These are phyloP conservation scores for Corymbia citriodora DNA, from an alignment of 441 rosid species.

Conservation along the genomic window DNA sequence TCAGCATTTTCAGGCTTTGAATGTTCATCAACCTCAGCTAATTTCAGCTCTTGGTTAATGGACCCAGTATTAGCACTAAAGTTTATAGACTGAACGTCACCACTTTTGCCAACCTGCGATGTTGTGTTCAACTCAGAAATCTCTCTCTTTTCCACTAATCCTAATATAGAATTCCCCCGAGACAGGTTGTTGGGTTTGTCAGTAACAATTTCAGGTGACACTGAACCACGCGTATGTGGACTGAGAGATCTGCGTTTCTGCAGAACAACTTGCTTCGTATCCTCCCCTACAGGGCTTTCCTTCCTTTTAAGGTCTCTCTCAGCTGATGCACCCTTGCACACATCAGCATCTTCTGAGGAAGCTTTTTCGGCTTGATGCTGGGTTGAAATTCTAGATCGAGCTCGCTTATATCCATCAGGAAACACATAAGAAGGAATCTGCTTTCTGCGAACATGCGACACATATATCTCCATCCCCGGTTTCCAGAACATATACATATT, in stretches of 20 bases:
- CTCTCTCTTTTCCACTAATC: slow-evolving; percentile 1
- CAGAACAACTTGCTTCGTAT: slow-evolving; percentile 34
- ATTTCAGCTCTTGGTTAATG: background rate
- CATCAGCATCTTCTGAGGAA: slow-evolving; percentile 37
- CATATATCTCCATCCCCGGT: slow-evolving; percentile 65
- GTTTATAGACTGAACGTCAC: background rate
- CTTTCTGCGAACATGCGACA: slow-evolving; percentile 58
- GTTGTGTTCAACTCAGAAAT: background rate
- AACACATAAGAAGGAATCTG: slow-evolving; percentile 54
- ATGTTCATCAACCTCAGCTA: background rate
- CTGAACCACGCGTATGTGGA: slow-evolving; percentile 34
- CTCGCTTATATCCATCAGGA: slow-evolving; percentile 63
- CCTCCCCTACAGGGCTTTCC: slow-evolving; percentile 33
- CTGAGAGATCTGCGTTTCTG: slow-evolving; percentile 52
- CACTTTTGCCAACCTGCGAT: background rate
- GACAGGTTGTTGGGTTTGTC: slow-evolving; percentile 25
- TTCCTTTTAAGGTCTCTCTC: slow-evolving; percentile 60
- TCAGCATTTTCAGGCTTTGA: slow-evolving; percentile 5
- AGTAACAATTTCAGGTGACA: slow-evolving; percentile 47
- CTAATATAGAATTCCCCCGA: slow-evolving; percentile 6
- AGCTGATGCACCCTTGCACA: slow-evolving; percentile 30
- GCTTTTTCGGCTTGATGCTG: slow-evolving; percentile 32
- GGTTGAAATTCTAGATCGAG: slow-evolving; percentile 47
- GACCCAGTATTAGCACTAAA: background rate
- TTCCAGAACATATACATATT: slow-evolving; percentile 58